Evolutionary conservation across 352 stramenopile species (phyloP).

Genomic region (Thalassiosira mediterranea): DNA sequence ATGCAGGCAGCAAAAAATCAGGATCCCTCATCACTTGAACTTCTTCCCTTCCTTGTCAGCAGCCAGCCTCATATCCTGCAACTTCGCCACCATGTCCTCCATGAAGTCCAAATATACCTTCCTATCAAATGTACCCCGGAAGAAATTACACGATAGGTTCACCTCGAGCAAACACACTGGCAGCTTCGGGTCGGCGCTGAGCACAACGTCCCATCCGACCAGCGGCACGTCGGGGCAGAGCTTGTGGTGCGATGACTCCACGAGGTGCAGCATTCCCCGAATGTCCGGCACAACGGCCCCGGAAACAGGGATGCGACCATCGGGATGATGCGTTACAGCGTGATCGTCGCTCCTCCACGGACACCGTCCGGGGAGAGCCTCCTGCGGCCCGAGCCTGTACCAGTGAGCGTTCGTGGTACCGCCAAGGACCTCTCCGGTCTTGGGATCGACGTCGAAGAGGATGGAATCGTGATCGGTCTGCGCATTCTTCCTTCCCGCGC

Average conservation of each 20-base stretch:
- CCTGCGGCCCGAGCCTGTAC: conserved; percentile 73
- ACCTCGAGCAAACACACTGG: conserved; percentile 81
- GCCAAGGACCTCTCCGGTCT: conserved; percentile 90
- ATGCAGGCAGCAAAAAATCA: too few species aligned
- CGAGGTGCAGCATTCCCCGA: conserved; percentile 61
- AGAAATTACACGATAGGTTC: conserved; percentile 70
- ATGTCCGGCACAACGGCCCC: conserved; percentile 75
- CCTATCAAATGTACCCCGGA: conserved; percentile 74
- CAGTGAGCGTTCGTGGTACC: conserved; percentile 97
- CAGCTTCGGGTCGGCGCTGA: conserved; percentile 64
- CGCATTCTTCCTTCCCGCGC: conserved; percentile 85
- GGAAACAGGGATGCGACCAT: conserved; percentile 71
- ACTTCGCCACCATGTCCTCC: conserved; percentile 59
- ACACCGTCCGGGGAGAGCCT: conserved; percentile 60
- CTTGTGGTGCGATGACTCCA: conserved; percentile 73
- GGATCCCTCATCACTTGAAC: conserved; percentile 26
- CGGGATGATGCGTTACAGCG: conserved; percentile 70
- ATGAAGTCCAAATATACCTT: conserved; percentile 80
- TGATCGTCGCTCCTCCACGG: conserved; percentile 65
- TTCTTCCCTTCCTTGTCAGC: conserved; percentile 56
- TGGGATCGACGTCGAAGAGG: conserved; percentile 97
- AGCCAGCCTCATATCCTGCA: conserved; percentile 63
- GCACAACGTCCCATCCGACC: conserved; percentile 82
- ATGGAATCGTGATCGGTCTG: conserved; percentile 97
- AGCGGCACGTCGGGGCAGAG: conserved; percentile 79